phyloP scores from a whole-genome alignment of 495 filamentous ascomycete genomes.

The Rusavskia elegans region DNA sequence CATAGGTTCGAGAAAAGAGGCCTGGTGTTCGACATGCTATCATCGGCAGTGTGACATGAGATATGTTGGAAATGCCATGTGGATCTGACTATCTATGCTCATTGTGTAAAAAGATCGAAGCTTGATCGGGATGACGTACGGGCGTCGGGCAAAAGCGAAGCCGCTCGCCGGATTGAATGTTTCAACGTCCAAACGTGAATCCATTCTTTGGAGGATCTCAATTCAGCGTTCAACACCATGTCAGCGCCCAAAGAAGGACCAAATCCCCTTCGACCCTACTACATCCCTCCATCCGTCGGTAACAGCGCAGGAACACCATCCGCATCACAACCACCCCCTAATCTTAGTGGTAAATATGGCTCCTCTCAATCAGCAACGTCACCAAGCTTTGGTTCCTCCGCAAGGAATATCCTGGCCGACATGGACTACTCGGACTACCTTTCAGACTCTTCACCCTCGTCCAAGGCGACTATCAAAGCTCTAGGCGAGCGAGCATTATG shows the following conservation, averaged over 20 bases:
- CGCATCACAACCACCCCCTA: constrained; percentile 7
- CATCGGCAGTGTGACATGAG: too few relatives aligned
- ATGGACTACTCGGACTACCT: constrained; percentile 83
- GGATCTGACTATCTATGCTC: too few relatives aligned
- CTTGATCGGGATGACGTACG: too few relatives aligned
- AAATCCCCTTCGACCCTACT: constrained; percentile 90
- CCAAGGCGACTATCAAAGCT: constrained; percentile 52
- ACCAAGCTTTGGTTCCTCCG: constrained; percentile 50
- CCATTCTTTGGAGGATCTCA: not conserved
- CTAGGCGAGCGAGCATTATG: constrained; percentile 66
- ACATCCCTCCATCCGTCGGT: constrained; percentile 70
- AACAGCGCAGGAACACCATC: constrained; percentile 18
- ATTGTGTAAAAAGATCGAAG: too few relatives aligned
- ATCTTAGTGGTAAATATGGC: constrained; percentile 28
- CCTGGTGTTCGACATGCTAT: too few relatives aligned
- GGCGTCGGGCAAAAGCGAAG: too few relatives aligned
- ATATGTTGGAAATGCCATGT: too few relatives aligned
- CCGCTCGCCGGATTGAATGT: too few relatives aligned
- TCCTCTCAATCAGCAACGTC: constrained; percentile 25
- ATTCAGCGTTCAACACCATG: constrained; percentile 11
- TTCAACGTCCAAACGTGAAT: not conserved
- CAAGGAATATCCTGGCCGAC: constrained; percentile 70
- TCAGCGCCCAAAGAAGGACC: constrained; percentile 40
- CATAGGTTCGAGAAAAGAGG: too few relatives aligned
- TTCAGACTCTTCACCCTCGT: constrained; percentile 56